Conservation (phyloP, 768 basidiomycete genomes). For the Glaciozyma antarctica region DNA sequence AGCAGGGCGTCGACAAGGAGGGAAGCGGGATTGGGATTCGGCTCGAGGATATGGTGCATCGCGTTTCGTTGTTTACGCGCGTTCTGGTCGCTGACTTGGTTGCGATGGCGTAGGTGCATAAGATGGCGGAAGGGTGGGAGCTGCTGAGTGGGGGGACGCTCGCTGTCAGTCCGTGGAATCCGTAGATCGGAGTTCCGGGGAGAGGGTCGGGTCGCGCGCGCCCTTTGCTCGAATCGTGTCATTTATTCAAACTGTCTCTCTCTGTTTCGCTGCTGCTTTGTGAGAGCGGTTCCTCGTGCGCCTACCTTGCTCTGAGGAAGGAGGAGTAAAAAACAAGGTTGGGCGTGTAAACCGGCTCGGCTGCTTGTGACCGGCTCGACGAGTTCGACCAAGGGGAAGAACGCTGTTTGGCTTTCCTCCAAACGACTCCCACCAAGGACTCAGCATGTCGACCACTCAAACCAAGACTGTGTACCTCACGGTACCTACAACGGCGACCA, state of each 20-base stretch:
- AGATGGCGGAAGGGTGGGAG: conserved; percentile 13
- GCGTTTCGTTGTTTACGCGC: no score
- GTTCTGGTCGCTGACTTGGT: no score
- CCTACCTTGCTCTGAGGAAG: no score
- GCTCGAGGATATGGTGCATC: conserved; percentile 18
- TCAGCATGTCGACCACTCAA: background rate
- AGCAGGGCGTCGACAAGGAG: background rate
- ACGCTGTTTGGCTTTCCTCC: no score
- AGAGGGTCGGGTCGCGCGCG: no score
- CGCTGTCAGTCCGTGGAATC: conserved; percentile 2
- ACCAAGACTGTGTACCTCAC: conserved; percentile 14
- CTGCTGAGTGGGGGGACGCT: conserved; percentile 2
- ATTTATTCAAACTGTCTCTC: no score
- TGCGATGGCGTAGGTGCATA: background rate
- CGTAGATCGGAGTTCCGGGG: background rate
- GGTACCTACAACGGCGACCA: conserved; percentile 18
- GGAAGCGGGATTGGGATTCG: conserved; percentile 11
- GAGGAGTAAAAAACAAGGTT: no score
- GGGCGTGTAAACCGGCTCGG: no score
- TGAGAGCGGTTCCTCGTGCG: no score
- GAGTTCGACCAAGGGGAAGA: no score
- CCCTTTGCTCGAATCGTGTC: background rate
- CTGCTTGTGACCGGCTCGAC: no score
- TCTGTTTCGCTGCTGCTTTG: no score
- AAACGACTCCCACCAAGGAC: background rate